These are phyloP conservation scores for Chenopodium quinoa DNA, from an alignment of 148 eudicot species.

Conservation along the genomic window DNA sequence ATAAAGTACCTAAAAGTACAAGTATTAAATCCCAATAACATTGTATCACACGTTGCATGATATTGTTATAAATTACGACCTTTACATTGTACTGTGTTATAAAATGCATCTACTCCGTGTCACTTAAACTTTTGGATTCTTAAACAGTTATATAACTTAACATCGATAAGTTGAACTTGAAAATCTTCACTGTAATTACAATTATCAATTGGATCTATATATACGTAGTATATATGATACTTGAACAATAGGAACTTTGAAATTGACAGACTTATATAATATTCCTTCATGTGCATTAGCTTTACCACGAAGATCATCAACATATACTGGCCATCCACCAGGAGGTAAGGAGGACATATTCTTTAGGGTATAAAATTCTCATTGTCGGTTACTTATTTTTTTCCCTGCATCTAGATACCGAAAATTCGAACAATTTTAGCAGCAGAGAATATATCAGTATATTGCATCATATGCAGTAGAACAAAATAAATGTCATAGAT, in stretches of 20 bases:
- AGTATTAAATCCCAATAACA: no score
- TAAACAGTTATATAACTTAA: no score
- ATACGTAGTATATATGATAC: no score
- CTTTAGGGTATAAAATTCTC: background rate
- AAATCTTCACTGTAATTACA: no score
- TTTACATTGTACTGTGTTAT: background rate
- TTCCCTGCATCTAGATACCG: background rate
- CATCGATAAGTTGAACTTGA: no score
- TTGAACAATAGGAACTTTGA: no score
- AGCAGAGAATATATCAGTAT: constrained; percentile 5
- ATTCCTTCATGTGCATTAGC: background rate
- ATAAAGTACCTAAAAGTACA: background rate
- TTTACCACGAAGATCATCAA: background rate
- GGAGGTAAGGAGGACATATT: background rate
- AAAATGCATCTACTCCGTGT: background rate
- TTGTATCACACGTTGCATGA: background rate
- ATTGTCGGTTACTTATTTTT: background rate
- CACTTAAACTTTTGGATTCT: no score
- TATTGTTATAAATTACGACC: background rate
- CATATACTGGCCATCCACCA: background rate
- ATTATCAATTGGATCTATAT: background rate
- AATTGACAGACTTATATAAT: background rate
- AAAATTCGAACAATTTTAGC: constrained; percentile 17
- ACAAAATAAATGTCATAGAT: constrained; percentile 3
- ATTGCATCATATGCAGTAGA: background rate